These are phyloP conservation scores for Syzygium aromaticum DNA, from an alignment of 345 rosid species.

Conservation along the genomic window DNA sequence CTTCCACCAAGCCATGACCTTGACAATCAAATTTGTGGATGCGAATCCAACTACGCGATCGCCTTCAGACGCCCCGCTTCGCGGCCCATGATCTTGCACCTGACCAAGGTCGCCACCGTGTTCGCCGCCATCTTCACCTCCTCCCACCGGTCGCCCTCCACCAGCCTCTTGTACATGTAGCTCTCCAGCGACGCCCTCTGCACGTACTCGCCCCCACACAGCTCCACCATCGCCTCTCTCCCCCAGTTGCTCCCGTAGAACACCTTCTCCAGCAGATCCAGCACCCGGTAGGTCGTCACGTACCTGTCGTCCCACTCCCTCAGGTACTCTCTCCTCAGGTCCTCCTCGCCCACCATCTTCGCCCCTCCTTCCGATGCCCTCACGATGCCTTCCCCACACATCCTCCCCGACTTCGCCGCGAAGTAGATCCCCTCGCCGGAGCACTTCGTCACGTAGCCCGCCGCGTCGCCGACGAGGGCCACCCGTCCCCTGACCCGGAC, in stretches of 20 bases:
- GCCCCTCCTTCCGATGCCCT: conserved; percentile 47
- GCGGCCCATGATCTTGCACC: conserved; percentile 31
- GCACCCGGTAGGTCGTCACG: conserved; percentile 29
- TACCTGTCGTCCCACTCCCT: conserved; percentile 42
- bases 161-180: conserved; percentile 56
- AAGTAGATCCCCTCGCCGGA: conserved; percentile 69
- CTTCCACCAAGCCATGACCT: neutral
- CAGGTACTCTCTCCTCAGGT: conserved; percentile 53
- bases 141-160: conserved; percentile 26
- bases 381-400: conserved; percentile 59
- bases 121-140: conserved; percentile 34
- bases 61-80: conserved; percentile 19
- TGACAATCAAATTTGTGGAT: neutral
- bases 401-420: conserved; percentile 62
- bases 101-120: conserved; percentile 33
- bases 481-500: conserved; percentile 41
- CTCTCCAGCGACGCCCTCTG: conserved; percentile 66
- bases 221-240: conserved; percentile 65
- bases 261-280: conserved; percentile 49
- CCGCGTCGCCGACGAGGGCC: conserved; percentile 65
- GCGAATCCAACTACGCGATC: neutral
- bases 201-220: conserved; percentile 61
- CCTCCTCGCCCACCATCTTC: conserved; percentile 31
- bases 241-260: conserved; percentile 33
- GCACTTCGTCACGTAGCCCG: conserved; percentile 57